Evolutionary conservation across 495 filamentous ascomycete genomes (phyloP), one percentile per base, ranked within the genome.

Genomic region (Aspergillus ostianus): DNA sequence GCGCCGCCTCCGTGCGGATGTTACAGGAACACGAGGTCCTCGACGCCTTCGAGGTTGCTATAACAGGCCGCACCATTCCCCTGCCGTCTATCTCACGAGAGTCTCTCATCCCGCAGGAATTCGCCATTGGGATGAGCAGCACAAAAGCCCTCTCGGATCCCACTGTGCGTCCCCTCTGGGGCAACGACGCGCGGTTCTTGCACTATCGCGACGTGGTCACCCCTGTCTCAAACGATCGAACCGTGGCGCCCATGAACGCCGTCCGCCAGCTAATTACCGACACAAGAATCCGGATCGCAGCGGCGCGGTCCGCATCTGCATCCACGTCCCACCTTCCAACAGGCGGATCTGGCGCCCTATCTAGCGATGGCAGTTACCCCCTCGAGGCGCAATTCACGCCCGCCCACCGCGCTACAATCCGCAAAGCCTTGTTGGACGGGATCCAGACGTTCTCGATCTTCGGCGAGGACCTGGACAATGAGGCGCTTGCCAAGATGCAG

Each of bases 401-500:
- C 13, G 9, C 36, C 36, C 10, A 41, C 2, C 36, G 36, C 36
- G 13, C 36, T 4, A 2, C 9, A 15, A 41, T 41, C 13, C 36
- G 36, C 36, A 41, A 15, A 12, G 13, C 10, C 36, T 2, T 41
- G 10, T 15, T 41, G 5, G 13, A 41, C 1, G 36, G 36, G 4
- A 15, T 41, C 36, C 36, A 15, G 9, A 4, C 36, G 12, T 41
- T 41, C 13, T 41, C 36, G 36, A 17, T 41, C 36, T 41, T 41
- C 36, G 36, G 36, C 1, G 36, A 17, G 36, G 36, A 41, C 12
- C 6, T 41, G 13, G 36, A 41, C 36, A 4, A 41, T 12, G 67
- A 47, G 41, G 66, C 18, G 58, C 65, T 15, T 69, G 71, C 17
- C 32, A 58, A 70, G 21, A 48, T 77, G 10, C 79, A 75, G 2